Evolutionary conservation across 495 filamentous ascomycete genomes (phyloP).

Genomic region (Aspergillus kassunensis): DNA sequence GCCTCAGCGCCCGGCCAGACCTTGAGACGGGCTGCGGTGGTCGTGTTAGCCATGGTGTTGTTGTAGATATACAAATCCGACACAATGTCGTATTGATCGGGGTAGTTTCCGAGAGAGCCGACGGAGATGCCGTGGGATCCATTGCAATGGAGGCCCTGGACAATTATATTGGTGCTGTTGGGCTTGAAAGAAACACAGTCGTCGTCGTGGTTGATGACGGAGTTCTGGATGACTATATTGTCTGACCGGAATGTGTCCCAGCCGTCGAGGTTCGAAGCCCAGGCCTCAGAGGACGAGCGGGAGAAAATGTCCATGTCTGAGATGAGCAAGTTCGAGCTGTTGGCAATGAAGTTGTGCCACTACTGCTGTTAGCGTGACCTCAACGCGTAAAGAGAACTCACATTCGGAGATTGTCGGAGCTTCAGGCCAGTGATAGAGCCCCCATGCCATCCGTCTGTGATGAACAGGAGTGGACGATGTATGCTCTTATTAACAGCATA

Average conservation of each 20-base stretch:
- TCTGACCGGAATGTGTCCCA: slow-evolving; percentile 10
- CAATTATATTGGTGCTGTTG: slow-evolving; percentile 3
- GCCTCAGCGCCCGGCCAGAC: slow-evolving; percentile 9
- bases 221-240: slow-evolving; percentile 11
- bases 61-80: slow-evolving; percentile 10
- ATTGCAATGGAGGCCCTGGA: slow-evolving; percentile 8
- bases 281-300: not conserved
- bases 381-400: not conserved
- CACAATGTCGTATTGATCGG: not conserved
- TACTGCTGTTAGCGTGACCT: not conserved
- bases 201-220: slow-evolving; percentile 5
- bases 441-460: slow-evolving; percentile 5
- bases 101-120: slow-evolving; percentile 11
- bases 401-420: not conserved
- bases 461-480: not conserved
- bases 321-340: slow-evolving; percentile 3
- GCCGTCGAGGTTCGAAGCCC: slow-evolving; percentile 6
- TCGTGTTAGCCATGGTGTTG: slow-evolving; percentile 8
- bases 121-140: slow-evolving; percentile 14
- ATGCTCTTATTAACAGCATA: not conserved
- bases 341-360: slow-evolving; percentile 10
- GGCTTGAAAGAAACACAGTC: slow-evolving; percentile 15
- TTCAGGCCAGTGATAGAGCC: slow-evolving; percentile 6
- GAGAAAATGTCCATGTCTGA: slow-evolving; percentile 2
- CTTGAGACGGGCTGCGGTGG: slow-evolving; percentile 7